Percentiles rank a stretch among this genome's conserved stretches.
Evolutionary conservation across 345 rosid genomes (phyloP).

Genomic region (Firmiana major): DNA sequence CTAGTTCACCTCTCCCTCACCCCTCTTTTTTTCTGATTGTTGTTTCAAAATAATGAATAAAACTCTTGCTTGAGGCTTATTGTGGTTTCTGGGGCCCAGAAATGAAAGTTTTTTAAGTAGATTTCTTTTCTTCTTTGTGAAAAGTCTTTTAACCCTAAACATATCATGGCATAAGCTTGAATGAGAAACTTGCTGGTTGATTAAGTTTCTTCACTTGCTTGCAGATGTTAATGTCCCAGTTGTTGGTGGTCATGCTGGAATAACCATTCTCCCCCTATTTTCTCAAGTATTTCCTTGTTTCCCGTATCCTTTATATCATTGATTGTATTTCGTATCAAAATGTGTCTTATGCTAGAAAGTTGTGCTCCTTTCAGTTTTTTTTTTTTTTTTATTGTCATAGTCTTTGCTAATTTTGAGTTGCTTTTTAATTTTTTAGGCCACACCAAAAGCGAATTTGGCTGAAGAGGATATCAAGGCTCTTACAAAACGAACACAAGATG

Average conservation of each 20-base stretch:
- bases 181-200: neutral
- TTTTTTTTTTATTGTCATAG: neutral
- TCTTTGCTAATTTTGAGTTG: conserved; percentile 14
- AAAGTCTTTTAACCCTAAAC: neutral
- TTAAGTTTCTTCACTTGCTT: conserved; percentile 6
- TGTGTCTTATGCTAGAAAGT: neutral
- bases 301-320: neutral
- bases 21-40: neutral
- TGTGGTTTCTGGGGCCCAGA: neutral
- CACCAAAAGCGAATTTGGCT: conserved; percentile 65
- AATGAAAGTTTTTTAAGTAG: neutral
- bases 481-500: conserved; percentile 84
- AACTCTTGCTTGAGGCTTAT: neutral
- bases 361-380: neutral
- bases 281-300: conserved; percentile 37
- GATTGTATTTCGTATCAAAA: neutral
- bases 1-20: neutral
- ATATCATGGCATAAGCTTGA: neutral
- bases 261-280: conserved; percentile 70
- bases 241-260: conserved; percentile 77
- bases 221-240: conserved; percentile 69
- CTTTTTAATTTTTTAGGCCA: conserved; percentile 46
- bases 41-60: neutral
- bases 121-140: neutral
- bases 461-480: conserved; percentile 59